Percentiles rank a stretch among this genome's conserved stretches.
phyloP scores from a whole-genome alignment of 805 yeast species.

The Maudiozyma bulderi region DNA sequence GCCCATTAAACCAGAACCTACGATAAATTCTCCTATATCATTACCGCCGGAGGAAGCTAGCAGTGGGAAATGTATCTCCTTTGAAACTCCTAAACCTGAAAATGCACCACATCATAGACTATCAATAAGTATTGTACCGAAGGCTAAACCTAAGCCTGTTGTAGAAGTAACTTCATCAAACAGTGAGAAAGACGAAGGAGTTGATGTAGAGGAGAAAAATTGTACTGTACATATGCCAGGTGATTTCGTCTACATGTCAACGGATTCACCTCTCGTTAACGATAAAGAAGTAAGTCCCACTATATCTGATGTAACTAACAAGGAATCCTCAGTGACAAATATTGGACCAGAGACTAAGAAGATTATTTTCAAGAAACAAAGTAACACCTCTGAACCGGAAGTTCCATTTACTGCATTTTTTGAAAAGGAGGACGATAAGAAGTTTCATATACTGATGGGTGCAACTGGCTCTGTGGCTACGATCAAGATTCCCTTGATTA shows the following conservation, averaged over 20 bases:
- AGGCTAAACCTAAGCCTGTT: background rate
- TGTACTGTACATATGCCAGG: constrained; percentile 30
- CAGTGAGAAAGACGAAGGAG: background rate
- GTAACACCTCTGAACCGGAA: constrained; percentile 33
- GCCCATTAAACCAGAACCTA: background rate
- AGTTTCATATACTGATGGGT: constrained; percentile 79
- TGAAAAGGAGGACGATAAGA: constrained; percentile 67
- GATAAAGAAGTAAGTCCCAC: background rate
- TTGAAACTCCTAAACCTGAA: constrained; percentile 15
- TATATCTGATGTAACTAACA: constrained; percentile 16
- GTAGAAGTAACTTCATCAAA: constrained; percentile 2
- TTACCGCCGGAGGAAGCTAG: background rate
- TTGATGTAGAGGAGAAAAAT: constrained; percentile 18
- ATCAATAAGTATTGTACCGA: constrained; percentile 30
- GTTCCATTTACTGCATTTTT: constrained; percentile 69
- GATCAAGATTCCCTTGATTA: constrained; percentile 81
- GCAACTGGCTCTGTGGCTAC: constrained; percentile 97
- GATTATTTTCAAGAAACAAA: constrained; percentile 2
- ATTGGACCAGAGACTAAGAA: constrained; percentile 1
- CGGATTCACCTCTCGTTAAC: background rate
- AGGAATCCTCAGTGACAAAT: background rate
- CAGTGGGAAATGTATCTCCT: background rate
- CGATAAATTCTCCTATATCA: background rate
- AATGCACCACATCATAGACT: constrained; percentile 41
- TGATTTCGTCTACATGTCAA: constrained; percentile 23